Conservation (phyloP, 352 stramenopile genomes). For the Phytopythium mirpurense region DNA sequence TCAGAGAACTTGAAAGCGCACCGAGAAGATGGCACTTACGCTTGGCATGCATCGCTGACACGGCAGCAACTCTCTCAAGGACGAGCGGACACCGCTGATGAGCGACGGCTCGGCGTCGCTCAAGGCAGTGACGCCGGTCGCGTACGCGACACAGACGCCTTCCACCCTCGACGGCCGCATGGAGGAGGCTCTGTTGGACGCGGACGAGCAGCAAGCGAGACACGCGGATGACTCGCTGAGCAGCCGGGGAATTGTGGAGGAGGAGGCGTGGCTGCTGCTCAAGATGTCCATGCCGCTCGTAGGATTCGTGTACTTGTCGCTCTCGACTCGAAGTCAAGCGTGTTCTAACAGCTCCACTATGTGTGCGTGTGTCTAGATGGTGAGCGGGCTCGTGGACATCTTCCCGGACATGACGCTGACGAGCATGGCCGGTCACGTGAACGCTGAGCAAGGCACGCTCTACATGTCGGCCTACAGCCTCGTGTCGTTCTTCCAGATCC, state of each 20-base stretch:
- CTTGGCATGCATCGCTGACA: slow-evolving; percentile 4
- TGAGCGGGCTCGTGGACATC: slow-evolving; percentile 3
- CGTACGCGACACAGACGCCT: background rate
- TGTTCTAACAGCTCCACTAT: too few species aligned
- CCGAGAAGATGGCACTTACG: too few species aligned
- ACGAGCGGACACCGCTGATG: slow-evolving; percentile 17
- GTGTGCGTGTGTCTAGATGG: background rate
- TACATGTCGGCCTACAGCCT: slow-evolving; percentile 8
- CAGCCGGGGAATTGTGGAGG: slow-evolving; percentile 30
- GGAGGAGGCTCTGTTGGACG: slow-evolving; percentile 27
- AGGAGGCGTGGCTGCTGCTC: slow-evolving; percentile 27
- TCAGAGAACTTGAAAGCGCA: too few species aligned
- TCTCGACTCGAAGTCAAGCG: too few species aligned
- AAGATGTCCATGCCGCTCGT: slow-evolving; percentile 30
- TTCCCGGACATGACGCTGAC: slow-evolving; percentile 5
- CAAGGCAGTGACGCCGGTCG: background rate
- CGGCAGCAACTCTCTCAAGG: background rate
- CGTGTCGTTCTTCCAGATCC: slow-evolving; percentile 11
- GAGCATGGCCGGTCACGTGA: slow-evolving; percentile 3
- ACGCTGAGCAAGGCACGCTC: background rate
- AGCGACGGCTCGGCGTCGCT: background rate
- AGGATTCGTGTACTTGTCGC: background rate
- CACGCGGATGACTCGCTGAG: slow-evolving; percentile 14
- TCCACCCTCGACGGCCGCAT: slow-evolving; percentile 11
- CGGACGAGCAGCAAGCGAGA: slow-evolving; percentile 26